These are phyloP conservation scores for Rhododendron ferrugineum DNA, from an alignment of 148 eudicot genomes.

Conservation along the genomic window DNA sequence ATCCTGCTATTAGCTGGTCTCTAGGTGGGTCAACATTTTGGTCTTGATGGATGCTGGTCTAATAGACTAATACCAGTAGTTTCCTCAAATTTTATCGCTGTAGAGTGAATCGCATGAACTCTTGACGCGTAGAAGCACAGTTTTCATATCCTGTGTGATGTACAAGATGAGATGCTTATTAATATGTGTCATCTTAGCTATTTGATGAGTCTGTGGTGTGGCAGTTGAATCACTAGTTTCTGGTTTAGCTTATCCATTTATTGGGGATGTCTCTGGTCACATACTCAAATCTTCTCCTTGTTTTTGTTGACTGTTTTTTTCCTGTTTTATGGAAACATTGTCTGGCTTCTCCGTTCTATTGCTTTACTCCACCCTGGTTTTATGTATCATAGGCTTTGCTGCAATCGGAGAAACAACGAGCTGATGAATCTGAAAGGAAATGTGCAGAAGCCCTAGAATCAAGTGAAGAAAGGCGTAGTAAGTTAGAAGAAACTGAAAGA, in stretches of 20 bases:
- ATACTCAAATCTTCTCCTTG: slow-evolving; percentile 1
- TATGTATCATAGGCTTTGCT: slow-evolving; percentile 45
- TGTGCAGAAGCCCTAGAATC: slow-evolving; percentile 58
- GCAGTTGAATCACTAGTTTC: neutral
- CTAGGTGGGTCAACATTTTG: slow-evolving; percentile 1
- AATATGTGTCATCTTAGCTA: neutral
- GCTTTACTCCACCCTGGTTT: neutral
- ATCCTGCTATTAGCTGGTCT: neutral
- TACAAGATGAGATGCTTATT: neutral
- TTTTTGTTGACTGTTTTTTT: neutral
- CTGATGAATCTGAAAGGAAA: slow-evolving; percentile 71
- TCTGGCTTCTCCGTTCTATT: slow-evolving; percentile 7
- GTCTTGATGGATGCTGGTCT: neutral
- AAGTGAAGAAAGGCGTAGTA: slow-evolving; percentile 62
- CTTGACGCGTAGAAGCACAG: neutral
- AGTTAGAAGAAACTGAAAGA: slow-evolving; percentile 86
- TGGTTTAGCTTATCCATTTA: neutral
- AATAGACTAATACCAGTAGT: neutral
- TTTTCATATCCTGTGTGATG: neutral
- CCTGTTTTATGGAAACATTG: neutral
- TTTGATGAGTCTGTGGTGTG: neutral
- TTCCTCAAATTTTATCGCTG: neutral
- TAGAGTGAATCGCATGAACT: neutral
- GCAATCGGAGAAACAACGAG: slow-evolving; percentile 63
- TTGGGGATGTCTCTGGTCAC: neutral